Percentiles rank a stretch among this genome's conserved stretches.
phyloP scores from a whole-genome alignment of 2,329 filamentous ascomycete genomes.

The Pseudopyrenochaeta lycopersici region DNA sequence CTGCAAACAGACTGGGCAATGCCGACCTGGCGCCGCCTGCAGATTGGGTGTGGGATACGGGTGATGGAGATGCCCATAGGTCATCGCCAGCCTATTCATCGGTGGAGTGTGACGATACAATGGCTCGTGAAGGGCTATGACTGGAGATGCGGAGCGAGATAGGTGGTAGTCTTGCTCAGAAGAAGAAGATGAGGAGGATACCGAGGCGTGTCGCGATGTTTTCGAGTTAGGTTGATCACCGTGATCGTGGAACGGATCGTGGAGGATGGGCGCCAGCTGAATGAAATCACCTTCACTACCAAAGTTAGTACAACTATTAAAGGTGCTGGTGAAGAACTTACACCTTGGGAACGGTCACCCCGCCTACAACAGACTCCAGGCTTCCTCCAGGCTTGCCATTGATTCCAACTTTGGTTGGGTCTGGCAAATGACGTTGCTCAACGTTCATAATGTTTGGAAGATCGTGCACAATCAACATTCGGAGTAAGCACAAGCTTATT shows the following conservation, averaged over 20 bases:
- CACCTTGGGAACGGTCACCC: neutral
- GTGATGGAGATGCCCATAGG: neutral
- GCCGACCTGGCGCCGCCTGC: neutral
- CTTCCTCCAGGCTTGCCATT: neutral
- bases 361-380: constrained; percentile 2
- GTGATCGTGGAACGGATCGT: neutral
- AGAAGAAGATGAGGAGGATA: constrained; percentile 8
- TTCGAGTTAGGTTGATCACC: neutral
- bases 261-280: neutral
- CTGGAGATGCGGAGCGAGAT: constrained; percentile 1
- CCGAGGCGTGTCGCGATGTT: constrained; percentile 6
- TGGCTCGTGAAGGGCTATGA: neutral
- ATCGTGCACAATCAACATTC: neutral
- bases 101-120: neutral
- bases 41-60: neutral
- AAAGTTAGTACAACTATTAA: neutral
- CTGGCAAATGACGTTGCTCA: constrained; percentile 1
- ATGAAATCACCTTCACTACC: neutral
- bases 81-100: neutral
- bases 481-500: neutral
- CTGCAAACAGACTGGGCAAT: constrained; percentile 5
- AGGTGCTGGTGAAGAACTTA: neutral
- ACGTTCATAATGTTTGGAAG: neutral
- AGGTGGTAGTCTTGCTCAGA: neutral
- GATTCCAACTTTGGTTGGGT: neutral